These are phyloP conservation scores for Fusarium anthophilum DNA, from an alignment of 2,329 filamentous ascomycete genomes.

Conservation along the genomic window DNA sequence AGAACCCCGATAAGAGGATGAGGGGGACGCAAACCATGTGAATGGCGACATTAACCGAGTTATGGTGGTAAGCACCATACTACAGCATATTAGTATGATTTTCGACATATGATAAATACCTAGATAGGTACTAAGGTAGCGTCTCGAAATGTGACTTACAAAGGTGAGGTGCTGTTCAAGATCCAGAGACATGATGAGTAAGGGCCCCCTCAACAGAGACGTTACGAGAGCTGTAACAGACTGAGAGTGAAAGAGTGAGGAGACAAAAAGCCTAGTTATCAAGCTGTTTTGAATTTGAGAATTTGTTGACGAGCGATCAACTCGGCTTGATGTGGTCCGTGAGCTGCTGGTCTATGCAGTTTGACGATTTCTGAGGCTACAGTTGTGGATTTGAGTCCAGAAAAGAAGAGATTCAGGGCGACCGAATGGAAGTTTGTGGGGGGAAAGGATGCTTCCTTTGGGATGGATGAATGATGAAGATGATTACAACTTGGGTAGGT, in stretches of 20 bases:
- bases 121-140: background rate
- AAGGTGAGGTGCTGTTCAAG: conserved; percentile 85
- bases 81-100: conserved; percentile 48
- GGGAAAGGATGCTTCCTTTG: background rate
- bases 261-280: conserved; percentile 14
- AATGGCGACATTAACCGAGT: conserved; percentile 79
- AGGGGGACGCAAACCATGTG: conserved; percentile 83
- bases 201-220: conserved; percentile 16
- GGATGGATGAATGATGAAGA: conserved; percentile 29
- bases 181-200: conserved; percentile 70
- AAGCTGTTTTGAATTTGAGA: conserved; percentile 8
- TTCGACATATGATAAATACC: background rate
- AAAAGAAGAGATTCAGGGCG: background rate
- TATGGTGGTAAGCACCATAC: conserved; percentile 88
- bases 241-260: background rate
- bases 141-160: conserved; percentile 60
- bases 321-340: conserved; percentile 15
- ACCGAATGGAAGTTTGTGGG: background rate
- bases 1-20: conserved; percentile 75
- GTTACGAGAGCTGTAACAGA: conserved; percentile 1
- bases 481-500: conserved; percentile 7
- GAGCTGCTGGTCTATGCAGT: conserved; percentile 11
- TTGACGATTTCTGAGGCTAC: conserved; percentile 15
- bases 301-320: conserved; percentile 12
- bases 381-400: conserved; percentile 24